Evolutionary conservation across 352 stramenopile genomes (phyloP), one percentile per base, ranked within the genome.

Genomic region (Phytophthora pini): DNA sequence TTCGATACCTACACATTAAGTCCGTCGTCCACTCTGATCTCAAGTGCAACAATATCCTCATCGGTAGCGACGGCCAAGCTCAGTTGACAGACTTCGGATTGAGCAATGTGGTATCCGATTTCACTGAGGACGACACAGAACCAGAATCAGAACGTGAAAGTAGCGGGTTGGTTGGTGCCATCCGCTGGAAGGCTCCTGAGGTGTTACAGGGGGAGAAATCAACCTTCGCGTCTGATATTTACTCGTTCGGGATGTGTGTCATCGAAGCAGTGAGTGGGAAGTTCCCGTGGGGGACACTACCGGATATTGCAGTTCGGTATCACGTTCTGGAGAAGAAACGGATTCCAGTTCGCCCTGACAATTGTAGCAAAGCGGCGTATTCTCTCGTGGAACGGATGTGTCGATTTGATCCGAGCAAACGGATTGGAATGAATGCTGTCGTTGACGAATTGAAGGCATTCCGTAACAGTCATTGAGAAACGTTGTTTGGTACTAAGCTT

Each of bases 1-100:
- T 96, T 0, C 29, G 56, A 27, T 94, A 67, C 89, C 20, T 88
- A 86, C 72, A 63, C 22, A 11, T 53, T 46, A 48, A 61, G 48
- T 10, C 24, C 5, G 53, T 90, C 3, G 63, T 96, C 7, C 89
- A 97, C 50, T 72, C 83, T 4, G 88, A 97, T 56, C 67, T 97
- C 6, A 97, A 65, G 24, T 65, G 48, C 11, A 59, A 65, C 57
- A 65, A 65, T 53, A 57, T 65, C 15, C 31, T 65, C 7, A n/a
- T 72, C 7, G 64, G 64, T 1, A 62, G 39, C 10, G 63, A 72
- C 8, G 56, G 56, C 1, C n/a, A 44, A 26, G 50, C 56, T 10
- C 66, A 59, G 20, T 27, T 67, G 8, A 62, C 56, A 22, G 56
- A 72, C 45, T 67, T 71, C 29, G 63, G 63, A 10, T 34, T 67